Conservation (phyloP, 129 eudicot genomes). For the Pittosporum tobira region DNA sequence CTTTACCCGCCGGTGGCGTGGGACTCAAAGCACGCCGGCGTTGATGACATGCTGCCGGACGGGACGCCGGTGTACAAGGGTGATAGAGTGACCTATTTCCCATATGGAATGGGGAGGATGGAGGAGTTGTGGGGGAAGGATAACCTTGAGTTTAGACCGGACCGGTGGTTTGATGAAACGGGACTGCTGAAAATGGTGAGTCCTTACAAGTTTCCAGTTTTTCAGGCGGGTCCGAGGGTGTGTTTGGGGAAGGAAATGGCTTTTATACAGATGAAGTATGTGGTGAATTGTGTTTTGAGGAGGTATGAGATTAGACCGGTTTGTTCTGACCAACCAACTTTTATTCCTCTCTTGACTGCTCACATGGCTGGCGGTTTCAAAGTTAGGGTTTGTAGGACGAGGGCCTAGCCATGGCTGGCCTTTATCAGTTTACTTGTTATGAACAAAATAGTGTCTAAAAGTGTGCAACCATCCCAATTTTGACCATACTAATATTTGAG, state of each 20-base stretch:
- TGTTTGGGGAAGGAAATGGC: slow-evolving; percentile 92
- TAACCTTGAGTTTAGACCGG: slow-evolving; percentile 61
- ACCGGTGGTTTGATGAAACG: slow-evolving; percentile 51
- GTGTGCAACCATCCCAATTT: no score
- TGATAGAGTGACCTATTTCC: slow-evolving; percentile 72
- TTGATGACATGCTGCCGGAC: slow-evolving; percentile 64
- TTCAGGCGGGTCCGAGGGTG: slow-evolving; percentile 84
- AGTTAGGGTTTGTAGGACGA: slow-evolving; percentile 41
- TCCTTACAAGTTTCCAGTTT: slow-evolving; percentile 71
- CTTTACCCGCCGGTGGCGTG: slow-evolving; percentile 86
- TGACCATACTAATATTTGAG: no score
- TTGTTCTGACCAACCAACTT: slow-evolving; percentile 27
- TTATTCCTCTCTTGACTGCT: slow-evolving; percentile 70
- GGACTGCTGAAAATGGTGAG: slow-evolving; percentile 38
- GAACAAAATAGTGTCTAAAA: no score
- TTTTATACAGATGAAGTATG: slow-evolving; percentile 71
- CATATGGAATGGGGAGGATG: slow-evolving; percentile 97
- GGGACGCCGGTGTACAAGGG: slow-evolving; percentile 61
- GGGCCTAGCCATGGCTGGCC: neutral
- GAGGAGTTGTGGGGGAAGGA: slow-evolving; percentile 77
- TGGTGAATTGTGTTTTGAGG: slow-evolving; percentile 43
- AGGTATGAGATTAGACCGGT: slow-evolving; percentile 49
- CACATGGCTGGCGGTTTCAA: slow-evolving; percentile 71
- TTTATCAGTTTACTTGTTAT: no score
- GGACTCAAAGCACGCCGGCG: slow-evolving; percentile 77